Evolutionary conservation across 2,329 filamentous ascomycete species (phyloP), one percentile per base, ranked within the genome.

Genomic region (Pestalotiopsis sp.): DNA sequence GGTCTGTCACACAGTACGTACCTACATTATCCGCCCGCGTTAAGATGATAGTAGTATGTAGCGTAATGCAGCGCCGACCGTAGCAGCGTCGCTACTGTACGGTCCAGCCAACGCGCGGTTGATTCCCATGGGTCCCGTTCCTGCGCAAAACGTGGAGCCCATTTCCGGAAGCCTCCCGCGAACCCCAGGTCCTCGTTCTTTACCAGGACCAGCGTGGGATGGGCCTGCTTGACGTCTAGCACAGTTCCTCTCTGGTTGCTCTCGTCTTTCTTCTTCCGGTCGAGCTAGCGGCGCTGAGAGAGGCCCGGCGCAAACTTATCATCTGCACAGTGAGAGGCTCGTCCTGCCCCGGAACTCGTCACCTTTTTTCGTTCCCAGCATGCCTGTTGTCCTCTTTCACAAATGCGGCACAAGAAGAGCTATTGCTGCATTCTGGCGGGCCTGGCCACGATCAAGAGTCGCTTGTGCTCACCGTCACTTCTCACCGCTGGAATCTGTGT

Each of bases 161-260:
- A 60, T 68, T 60, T 31, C 73, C 73, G 73, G 73, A 74, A 73
- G 72, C 58, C 68, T 73, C 71, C 73, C 73, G 73, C 73, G 73
- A 59, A 70, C 72, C 72, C 73, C 70, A 69, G 72, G 66, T 70
- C 70, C 70, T 73, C 69, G 72, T 68, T 64, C 17, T n/a, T 70
- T 68, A 60, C 68, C 67, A 66, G 66, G 71, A 57, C 25, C 41
- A 62, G 27, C n/a, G 38, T 62, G 23, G 57, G 23, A n/a, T 23
- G 23, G 23, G 57, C n/a, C 13, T 59, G 11, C 23, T 27, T 59
- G 45, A 52, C 45, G 45, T 52, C n/a, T 52, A 23, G 45, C 45
- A 17, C 45, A 52, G 6, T 52, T 52, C n/a, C 20, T 20, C 17
- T 52, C n/a, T 52, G 45, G 45, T 52, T n/a, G 23, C 66, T 66